A percentile compares a stretch with the other conserved stretches of the same genome.
Conservation (phyloP, 257 asterid species). For the Cruciata laevipes region DNA sequence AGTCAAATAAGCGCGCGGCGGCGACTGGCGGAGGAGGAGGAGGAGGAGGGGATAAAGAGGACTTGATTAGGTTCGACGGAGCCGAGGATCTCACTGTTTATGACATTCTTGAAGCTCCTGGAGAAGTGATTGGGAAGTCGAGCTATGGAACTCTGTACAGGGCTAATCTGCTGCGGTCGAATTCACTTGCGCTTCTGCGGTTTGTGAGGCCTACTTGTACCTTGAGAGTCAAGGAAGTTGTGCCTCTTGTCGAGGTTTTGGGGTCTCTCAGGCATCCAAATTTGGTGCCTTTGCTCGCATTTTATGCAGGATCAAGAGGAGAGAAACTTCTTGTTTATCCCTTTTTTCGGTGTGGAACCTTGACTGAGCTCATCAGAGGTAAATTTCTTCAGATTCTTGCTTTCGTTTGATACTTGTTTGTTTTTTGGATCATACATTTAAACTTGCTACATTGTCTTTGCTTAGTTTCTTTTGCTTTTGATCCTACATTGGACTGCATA, state of each 20-base stretch:
- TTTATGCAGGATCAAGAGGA: constrained; percentile 78
- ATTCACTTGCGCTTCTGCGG: constrained; percentile 54
- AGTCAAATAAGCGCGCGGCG: constrained; percentile 27
- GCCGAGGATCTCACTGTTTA: constrained; percentile 53
- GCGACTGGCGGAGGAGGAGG: constrained; percentile 5
- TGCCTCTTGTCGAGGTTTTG: constrained; percentile 54
- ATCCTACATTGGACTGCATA: not conserved
- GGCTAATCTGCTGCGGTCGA: constrained; percentile 53
- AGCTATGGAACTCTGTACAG: constrained; percentile 71
- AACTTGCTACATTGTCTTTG: not conserved
- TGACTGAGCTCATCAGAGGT: constrained; percentile 78
- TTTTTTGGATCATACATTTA: not conserved
- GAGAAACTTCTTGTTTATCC: constrained; percentile 89
- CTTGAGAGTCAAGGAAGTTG: constrained; percentile 52
- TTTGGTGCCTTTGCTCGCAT: constrained; percentile 76
- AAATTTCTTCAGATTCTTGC: constrained; percentile 4
- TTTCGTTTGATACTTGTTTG: not conserved
- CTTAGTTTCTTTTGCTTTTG: not conserved
- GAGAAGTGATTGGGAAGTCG: constrained; percentile 85
- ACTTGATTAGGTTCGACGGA: constrained; percentile 56
- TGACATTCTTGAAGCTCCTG: constrained; percentile 82
- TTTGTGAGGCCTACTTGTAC: constrained; percentile 93
- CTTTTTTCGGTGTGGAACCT: constrained; percentile 52
- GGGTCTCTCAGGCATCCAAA: constrained; percentile 71
- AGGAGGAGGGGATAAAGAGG: constrained; percentile 40